Evolutionary conservation across 2,329 filamentous ascomycete genomes (phyloP).

Genomic region (Proliferodiscus dingleyae): DNA sequence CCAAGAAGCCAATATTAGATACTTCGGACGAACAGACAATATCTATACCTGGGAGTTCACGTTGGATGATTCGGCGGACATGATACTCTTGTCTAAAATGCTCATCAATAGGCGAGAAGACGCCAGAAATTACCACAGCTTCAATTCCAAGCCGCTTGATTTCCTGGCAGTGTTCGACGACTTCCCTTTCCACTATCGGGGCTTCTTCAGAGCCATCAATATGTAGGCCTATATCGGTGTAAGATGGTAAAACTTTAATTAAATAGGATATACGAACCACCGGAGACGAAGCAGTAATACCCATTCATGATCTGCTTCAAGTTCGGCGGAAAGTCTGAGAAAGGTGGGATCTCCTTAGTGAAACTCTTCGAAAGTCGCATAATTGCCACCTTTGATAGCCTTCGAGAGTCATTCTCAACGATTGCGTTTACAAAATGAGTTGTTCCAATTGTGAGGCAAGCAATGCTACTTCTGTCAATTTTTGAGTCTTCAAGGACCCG

Average conservation of each 20-base stretch:
- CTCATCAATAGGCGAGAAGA: conserved; percentile 53
- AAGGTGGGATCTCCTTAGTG: conserved; percentile 42
- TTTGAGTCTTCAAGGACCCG: conserved; percentile 18
- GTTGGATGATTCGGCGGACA: conserved; percentile 41
- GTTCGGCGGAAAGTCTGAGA: conserved; percentile 41
- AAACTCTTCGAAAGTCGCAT: conserved; percentile 43
- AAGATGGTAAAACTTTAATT: too few species aligned
- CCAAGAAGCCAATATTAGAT: conserved; percentile 42
- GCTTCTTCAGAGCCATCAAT: conserved; percentile 35
- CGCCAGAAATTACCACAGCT: conserved; percentile 48
- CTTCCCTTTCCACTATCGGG: conserved; percentile 35
- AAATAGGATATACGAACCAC: too few species aligned
- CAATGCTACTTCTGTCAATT: conserved; percentile 13
- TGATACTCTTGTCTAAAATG: conserved; percentile 45
- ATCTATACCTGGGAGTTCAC: conserved; percentile 42
- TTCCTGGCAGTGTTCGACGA: conserved; percentile 13
- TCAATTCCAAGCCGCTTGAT: conserved; percentile 30
- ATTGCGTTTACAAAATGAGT: conserved; percentile 48
- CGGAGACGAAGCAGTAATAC: conserved; percentile 43
- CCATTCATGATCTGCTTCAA: conserved; percentile 44
- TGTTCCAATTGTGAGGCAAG: conserved; percentile 24
- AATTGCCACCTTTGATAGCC: conserved; percentile 45
- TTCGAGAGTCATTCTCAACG: conserved; percentile 41
- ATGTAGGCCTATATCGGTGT: conserved; percentile 11
- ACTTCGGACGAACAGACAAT: conserved; percentile 46